Evolutionary conservation across 345 rosid species (phyloP).

Genomic region (Populus alba): DNA sequence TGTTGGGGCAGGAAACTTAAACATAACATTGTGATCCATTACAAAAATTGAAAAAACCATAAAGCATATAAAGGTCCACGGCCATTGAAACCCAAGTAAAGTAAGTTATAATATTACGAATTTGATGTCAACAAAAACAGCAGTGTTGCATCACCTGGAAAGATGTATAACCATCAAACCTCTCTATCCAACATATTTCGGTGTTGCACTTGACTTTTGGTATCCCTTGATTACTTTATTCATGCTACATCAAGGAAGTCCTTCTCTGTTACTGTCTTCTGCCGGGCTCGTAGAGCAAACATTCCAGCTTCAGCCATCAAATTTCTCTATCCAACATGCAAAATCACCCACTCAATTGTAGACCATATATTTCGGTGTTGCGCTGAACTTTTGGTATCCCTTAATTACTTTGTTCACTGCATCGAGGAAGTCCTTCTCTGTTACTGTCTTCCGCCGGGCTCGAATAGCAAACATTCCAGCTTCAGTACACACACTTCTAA

Average conservation of each 20-base stretch:
- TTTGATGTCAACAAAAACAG: neutral
- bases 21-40: no score
- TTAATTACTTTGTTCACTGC: constrained; percentile 88
- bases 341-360: constrained; percentile 41
- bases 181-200: constrained; percentile 41
- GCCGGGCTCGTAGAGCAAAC: constrained; percentile 80
- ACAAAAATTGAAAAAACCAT: no score
- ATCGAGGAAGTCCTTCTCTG: constrained; percentile 86
- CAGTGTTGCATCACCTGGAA: neutral
- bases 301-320: constrained; percentile 71
- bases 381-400: constrained; percentile 88
- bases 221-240: constrained; percentile 89
- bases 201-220: constrained; percentile 84
- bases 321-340: neutral
- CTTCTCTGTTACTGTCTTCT: constrained; percentile 84
- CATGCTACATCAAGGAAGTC: constrained; percentile 85
- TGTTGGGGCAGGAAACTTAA: no score
- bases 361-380: constrained; percentile 87
- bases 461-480: constrained; percentile 96
- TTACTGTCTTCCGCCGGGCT: constrained; percentile 80
- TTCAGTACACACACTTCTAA: constrained; percentile 91
- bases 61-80: neutral
- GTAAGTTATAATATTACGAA: no score
- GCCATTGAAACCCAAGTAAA: neutral
- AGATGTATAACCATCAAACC: neutral